Percentiles rank a stretch among this genome's conserved stretches.
These are phyloP conservation scores for Zostera marina DNA, from an alignment of 116 monocot genomes.

Conservation along the genomic window DNA sequence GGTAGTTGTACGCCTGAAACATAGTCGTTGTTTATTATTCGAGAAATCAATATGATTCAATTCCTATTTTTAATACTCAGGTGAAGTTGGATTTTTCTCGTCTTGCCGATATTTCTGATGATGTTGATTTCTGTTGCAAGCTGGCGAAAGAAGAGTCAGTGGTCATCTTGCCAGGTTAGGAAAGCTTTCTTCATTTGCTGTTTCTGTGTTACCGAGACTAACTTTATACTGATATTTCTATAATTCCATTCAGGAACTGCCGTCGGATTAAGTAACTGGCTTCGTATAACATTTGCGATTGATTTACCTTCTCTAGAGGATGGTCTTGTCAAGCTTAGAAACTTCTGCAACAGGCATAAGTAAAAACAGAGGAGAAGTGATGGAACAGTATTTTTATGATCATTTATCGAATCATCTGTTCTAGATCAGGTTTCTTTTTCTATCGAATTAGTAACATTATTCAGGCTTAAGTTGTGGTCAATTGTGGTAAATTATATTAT, in stretches of 20 bases:
- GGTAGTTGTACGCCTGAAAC: background rate
- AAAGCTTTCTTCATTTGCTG: too few relatives aligned
- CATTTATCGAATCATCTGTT: too few relatives aligned
- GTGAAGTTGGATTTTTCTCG: slow-evolving; percentile 32
- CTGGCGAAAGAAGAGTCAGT: slow-evolving; percentile 67
- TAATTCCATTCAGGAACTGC: slow-evolving; percentile 27
- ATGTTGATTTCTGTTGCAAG: slow-evolving; percentile 57
- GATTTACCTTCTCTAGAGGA: slow-evolving; percentile 32
- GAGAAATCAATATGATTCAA: background rate
- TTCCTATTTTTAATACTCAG: slow-evolving; percentile 8
- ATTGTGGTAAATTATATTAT: too few relatives aligned
- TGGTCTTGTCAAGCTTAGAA: slow-evolving; percentile 38
- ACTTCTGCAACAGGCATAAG: slow-evolving; percentile 56
- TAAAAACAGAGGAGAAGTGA: too few relatives aligned
- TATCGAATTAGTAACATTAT: too few relatives aligned
- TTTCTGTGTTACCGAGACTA: too few relatives aligned
- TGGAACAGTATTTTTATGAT: too few relatives aligned
- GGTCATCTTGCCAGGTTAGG: slow-evolving; percentile 48
- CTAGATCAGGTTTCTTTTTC: too few relatives aligned
- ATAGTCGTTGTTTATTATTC: background rate
- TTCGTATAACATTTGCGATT: slow-evolving; percentile 58
- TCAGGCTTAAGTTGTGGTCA: too few relatives aligned
- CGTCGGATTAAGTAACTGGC: slow-evolving; percentile 40
- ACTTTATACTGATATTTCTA: too few relatives aligned
- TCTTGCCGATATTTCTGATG: slow-evolving; percentile 42